phyloP scores from a whole-genome alignment of 306 rosid genomes.

The Abrus precatorius region DNA sequence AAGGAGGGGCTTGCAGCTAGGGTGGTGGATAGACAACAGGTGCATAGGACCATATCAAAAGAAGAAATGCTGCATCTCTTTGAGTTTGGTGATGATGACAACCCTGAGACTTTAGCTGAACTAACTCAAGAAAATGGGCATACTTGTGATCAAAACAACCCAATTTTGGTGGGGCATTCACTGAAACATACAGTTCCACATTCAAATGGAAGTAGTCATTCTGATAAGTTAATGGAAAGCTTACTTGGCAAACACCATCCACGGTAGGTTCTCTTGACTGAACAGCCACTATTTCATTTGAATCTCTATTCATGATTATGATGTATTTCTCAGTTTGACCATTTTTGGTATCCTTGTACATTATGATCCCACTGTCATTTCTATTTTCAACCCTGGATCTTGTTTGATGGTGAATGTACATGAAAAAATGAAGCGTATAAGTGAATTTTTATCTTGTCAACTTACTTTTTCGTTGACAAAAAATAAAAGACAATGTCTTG shows the following conservation, averaged over 20 bases:
- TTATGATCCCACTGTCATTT: conserved; percentile 23
- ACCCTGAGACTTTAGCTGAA: conserved; percentile 66
- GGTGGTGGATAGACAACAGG: conserved; percentile 97
- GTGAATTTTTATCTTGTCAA: background rate
- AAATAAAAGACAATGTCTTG: background rate
- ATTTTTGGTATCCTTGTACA: background rate
- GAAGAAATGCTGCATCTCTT: conserved; percentile 99
- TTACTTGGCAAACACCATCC: conserved; percentile 85
- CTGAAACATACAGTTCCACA: conserved; percentile 62
- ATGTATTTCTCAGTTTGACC: conserved; percentile 16
- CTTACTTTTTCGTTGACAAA: background rate
- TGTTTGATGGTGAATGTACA: conserved; percentile 13
- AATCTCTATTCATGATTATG: conserved; percentile 32
- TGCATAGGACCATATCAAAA: conserved; percentile 88
- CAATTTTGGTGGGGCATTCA: conserved; percentile 54
- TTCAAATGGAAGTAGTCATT: conserved; percentile 80
- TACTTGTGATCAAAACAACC: conserved; percentile 47
- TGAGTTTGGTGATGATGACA: conserved; percentile 97
- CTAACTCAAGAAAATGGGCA: conserved; percentile 62
- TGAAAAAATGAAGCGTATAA: background rate
- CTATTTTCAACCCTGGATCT: conserved; percentile 3
- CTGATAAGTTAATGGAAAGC: conserved; percentile 94
- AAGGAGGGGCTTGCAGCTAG: conserved; percentile 99
- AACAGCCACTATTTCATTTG: background rate
- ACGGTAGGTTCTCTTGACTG: conserved; percentile 59